Evolutionary conservation across 768 basidiomycete genomes (phyloP), one percentile per base, ranked within the genome.

Genomic region (Boletus fagicola): DNA sequence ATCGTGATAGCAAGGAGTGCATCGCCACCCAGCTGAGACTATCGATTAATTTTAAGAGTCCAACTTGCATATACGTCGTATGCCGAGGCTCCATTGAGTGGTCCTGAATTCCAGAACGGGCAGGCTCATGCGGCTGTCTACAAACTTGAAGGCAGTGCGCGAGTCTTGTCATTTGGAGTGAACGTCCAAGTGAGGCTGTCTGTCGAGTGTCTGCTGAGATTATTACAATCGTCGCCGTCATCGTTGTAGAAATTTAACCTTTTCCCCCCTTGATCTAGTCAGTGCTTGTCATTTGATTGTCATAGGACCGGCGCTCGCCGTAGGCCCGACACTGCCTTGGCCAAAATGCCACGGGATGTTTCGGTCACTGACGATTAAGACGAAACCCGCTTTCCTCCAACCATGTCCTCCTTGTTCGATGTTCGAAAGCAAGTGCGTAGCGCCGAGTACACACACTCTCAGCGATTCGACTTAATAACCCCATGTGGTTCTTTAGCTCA

Each of bases 351-450:
- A 39, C 10, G 16, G 9, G 38, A n/a, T 12, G 43, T 44, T 9
- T 11, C 16, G 16, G 24, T 16, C 9, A 15, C 8, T 3, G 16
- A 16, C 24, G 13, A 26, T 16, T 5, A 10, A 16, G 24, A 26
- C 43, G 9, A 18, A 18, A 9, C 15, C 15, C 15, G 15, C 26
- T 18, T 16, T 15, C 9, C 9, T 30, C 24, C 46, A 49, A 38
- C 53, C 56, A 79, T 78, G 77, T 58, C 71, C 40, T 70, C 69
- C 65, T 36, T 89, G 58, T 80, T 92, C 69, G 80, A 91, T 68
- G 80, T 91, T 54, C 78, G 87, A 62, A 82, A 85, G 40, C 90
- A 92, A 77, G 90, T 86, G 60, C 44, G 70, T 51, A 39, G 31
- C 38, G n/a, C 15, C 38, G 44, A 20, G 38, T 13, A 18, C 49